Evolutionary conservation across 208 protist genomes (phyloP), one percentile per base, ranked within the genome.

Genomic region (Trypanosoma scelopori): DNA sequence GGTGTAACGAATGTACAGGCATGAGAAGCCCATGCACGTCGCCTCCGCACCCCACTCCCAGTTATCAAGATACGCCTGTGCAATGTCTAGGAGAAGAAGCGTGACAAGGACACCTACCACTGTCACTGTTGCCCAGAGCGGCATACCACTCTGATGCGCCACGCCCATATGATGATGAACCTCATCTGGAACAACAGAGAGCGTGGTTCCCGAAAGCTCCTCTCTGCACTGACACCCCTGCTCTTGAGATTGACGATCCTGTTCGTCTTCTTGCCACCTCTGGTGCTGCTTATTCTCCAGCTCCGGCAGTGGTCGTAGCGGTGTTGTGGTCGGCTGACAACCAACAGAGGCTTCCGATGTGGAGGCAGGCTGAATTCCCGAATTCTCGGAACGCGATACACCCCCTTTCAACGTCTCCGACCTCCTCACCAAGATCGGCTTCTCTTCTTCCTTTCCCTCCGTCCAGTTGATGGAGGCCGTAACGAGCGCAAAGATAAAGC

Each of bases 401-500:
- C 53, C 12, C 23, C 42, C 52, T 57, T 23, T 23, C 28, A 22
- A 22, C 30, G 5, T 13, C 35, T n/a, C 25, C 30, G 5, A 16
- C 41, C 25, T 48, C 30, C 3, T 13, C 43, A 13, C 4, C 3
- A 37, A 37, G 5, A 53, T 32, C 16, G 11, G 11, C 5, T 47
- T 41, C 7, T 3, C 46, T 20, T 55, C 50, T 20, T 16, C 5
- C 11, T 35, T 32, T 5, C 23, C 16, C 0, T 53, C 28, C 11
- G 43, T 45, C 69, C 74, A 83, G 13, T 56, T 62, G 51, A 82
- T 78, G 0, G 85, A 81, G 16, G 76, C 67, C 28, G 62, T 73
- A 55, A 88, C 74, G 23, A 88, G 47, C n/a, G 79, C 76, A 68
- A 86, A 89, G 12, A 81, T 69, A 59, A 87, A 91, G 58, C 79